These are phyloP conservation scores for Geotrichum restrictum DNA, from an alignment of 1,139 yeast species.

Conservation along the genomic window DNA sequence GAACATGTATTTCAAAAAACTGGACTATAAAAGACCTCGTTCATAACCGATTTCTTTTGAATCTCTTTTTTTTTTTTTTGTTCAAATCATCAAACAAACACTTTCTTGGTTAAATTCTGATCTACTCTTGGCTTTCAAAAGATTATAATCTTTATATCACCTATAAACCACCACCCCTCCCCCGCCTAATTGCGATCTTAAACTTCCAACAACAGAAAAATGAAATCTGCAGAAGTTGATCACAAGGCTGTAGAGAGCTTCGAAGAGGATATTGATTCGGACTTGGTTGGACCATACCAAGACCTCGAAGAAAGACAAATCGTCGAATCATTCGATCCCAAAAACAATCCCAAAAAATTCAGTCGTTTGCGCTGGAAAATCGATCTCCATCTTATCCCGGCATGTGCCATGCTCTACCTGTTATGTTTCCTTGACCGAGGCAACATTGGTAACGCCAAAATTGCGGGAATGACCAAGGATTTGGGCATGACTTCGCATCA, in stretches of 20 bases:
- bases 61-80: no score
- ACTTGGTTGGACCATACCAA: background rate
- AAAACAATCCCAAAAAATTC: conserved; percentile 24
- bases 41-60: no score
- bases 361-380: conserved; percentile 43
- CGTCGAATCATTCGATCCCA: conserved; percentile 5
- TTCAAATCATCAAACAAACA: no score
- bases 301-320: background rate
- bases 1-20: no score
- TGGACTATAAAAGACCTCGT: no score
- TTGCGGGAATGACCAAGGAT: conserved; percentile 56
- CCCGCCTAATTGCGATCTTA: no score
- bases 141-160: no score
- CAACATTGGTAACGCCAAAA: conserved; percentile 57
- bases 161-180: no score
- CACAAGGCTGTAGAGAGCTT: background rate
- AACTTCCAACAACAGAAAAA: background rate
- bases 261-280: background rate
- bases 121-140: no score
- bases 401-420: conserved; percentile 54
- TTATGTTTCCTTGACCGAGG: conserved; percentile 59
- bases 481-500: conserved; percentile 49
- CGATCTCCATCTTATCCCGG: conserved; percentile 54
- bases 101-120: no score
- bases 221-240: background rate